phyloP scores from a whole-genome alignment of 2,329 filamentous ascomycete genomes.

The Phialocephala subalpina region DNA sequence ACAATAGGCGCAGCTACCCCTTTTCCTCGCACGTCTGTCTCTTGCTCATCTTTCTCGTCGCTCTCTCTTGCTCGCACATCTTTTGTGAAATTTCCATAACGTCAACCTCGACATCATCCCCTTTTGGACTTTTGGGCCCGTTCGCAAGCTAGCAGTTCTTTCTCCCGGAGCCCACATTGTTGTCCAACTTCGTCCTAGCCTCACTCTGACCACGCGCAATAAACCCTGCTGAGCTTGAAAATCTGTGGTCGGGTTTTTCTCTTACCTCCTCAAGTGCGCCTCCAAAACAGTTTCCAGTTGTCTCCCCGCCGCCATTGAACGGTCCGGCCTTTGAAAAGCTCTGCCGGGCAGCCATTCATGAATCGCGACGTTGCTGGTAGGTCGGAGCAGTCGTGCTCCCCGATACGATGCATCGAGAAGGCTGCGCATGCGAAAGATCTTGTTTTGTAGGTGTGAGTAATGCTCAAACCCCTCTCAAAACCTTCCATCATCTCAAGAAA shows the following conservation, averaged over 20 bases:
- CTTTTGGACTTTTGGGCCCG: neutral
- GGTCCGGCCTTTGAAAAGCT: neutral
- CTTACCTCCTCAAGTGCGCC: conserved; percentile 1
- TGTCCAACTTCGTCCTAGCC: neutral
- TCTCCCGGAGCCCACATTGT: conserved; percentile 4
- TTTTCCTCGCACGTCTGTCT: neutral
- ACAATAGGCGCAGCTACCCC: neutral
- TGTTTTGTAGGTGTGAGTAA: conserved; percentile 5
- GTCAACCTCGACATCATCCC: conserved; percentile 10
- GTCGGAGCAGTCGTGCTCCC: no score
- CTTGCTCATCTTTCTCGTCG: neutral
- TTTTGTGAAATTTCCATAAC: conserved; percentile 2
- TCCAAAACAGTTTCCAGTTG: neutral
- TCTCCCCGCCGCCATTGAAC: neutral
- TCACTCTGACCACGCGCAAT: neutral
- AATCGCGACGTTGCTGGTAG: conserved; percentile 3
- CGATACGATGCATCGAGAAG: neutral
- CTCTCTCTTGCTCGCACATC: neutral
- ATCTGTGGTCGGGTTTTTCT: neutral
- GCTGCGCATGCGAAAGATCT: neutral
- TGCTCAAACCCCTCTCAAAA: conserved; percentile 7
- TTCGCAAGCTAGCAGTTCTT: neutral
- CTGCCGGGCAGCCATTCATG: neutral
- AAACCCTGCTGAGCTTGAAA: neutral
- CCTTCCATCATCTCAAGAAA: neutral